A percentile compares a stretch with the other conserved stretches of the same genome.
These are phyloP conservation scores for Candida fluviatilis DNA, from an alignment of 805 yeast genomes.

Conservation along the genomic window DNA sequence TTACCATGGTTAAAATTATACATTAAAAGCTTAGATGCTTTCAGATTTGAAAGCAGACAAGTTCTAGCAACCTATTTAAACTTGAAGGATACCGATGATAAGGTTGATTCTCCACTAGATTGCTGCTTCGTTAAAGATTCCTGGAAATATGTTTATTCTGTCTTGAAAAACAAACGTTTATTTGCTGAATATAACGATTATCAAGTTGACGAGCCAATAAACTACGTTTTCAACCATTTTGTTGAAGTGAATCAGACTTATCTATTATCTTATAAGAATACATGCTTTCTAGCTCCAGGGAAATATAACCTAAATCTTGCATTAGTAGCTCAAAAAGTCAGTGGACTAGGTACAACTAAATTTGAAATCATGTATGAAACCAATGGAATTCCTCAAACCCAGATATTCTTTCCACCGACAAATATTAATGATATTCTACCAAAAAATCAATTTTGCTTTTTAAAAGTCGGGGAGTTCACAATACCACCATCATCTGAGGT, in stretches of 20 bases:
- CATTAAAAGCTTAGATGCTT: conserved; percentile 35
- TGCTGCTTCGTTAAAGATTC: conserved; percentile 43
- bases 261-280: conserved; percentile 42
- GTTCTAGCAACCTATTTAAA: conserved; percentile 23
- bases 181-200: conserved; percentile 46
- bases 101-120: conserved; percentile 17
- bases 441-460: conserved; percentile 42
- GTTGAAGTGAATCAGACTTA: conserved; percentile 49
- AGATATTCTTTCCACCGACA: conserved; percentile 52
- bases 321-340: conserved; percentile 47
- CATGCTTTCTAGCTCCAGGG: conserved; percentile 46
- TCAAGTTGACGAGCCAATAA: conserved; percentile 45
- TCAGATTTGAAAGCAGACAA: conserved; percentile 23
- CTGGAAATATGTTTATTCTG: conserved; percentile 50
- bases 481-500: conserved; percentile 19
- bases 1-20: conserved; percentile 36
- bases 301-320: conserved; percentile 49
- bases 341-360: conserved; percentile 56
- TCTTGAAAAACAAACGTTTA: conserved; percentile 48
- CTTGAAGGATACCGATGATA: conserved; percentile 16
- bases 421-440: conserved; percentile 58
- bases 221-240: conserved; percentile 39
- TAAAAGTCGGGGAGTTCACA: conserved; percentile 48
- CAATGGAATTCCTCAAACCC: conserved; percentile 20
- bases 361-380: conserved; percentile 41